Conservation (phyloP, 495 filamentous ascomycete genomes). For the Articulospora tetracladia region DNA sequence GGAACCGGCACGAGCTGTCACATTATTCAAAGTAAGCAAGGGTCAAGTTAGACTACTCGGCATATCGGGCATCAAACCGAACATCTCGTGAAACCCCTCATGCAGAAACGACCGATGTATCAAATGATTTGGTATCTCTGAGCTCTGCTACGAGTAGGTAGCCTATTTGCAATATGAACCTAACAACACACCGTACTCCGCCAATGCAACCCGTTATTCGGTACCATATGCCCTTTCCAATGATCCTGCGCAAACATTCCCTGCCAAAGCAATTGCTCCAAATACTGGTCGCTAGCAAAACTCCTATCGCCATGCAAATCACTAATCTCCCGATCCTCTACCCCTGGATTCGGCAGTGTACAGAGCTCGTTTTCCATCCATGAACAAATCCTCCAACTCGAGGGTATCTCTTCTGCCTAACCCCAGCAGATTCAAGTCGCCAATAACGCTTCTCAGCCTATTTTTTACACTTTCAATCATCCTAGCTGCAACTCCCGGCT, state of each 20-base stretch:
- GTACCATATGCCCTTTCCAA: background rate
- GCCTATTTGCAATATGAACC: background rate
- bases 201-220: constrained; percentile 6
- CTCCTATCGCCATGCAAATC: constrained; percentile 20
- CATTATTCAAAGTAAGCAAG: background rate
- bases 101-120: background rate
- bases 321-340: constrained; percentile 6
- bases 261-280: background rate
- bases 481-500: constrained; percentile 2
- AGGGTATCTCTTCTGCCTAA: constrained; percentile 49
- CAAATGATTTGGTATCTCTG: background rate
- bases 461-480: constrained; percentile 35
- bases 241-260: background rate
- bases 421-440: constrained; percentile 43
- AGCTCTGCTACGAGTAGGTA: background rate
- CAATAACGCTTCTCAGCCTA: constrained; percentile 47
- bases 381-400: constrained; percentile 62
- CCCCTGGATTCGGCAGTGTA: constrained; percentile 57
- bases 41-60: background rate
- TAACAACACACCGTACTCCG: constrained; percentile 3
- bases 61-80: background rate
- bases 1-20: too few relatives aligned
- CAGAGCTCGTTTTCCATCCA: constrained; percentile 61
- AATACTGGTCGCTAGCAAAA: constrained; percentile 1
- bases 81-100: background rate